Conservation (phyloP, 1,284 basidiomycete genomes). For the Apiotrichum siamense region DNA sequence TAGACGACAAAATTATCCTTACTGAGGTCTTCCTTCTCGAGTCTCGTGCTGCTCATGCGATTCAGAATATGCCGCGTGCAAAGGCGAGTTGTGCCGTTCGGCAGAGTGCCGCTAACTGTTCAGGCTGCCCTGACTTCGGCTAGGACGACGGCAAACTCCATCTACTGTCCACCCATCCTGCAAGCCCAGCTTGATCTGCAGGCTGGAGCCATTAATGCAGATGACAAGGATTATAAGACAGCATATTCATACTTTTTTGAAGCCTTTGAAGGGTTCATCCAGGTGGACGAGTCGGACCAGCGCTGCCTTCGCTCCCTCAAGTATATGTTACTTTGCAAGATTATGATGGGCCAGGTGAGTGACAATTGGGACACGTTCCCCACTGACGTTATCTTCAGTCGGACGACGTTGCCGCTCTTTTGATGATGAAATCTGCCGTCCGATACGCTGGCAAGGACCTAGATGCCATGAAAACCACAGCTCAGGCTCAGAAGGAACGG, state of each 20-base stretch:
- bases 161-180: slow-evolving; percentile 91
- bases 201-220: slow-evolving; percentile 84
- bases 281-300: slow-evolving; percentile 49
- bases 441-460: slow-evolving; percentile 77
- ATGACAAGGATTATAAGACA: slow-evolving; percentile 96
- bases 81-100: slow-evolving; percentile 56
- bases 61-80: slow-evolving; percentile 88
- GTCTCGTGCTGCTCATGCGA: slow-evolving; percentile 80
- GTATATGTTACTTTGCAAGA: slow-evolving; percentile 96
- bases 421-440: slow-evolving; percentile 77
- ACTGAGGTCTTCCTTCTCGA: slow-evolving; percentile 95
- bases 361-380: neutral
- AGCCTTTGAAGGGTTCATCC: slow-evolving; percentile 83
- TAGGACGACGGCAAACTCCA: slow-evolving; percentile 89
- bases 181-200: slow-evolving; percentile 92
- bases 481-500: slow-evolving; percentile 84
- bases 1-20: slow-evolving; percentile 97
- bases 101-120: neutral
- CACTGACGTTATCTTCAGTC: slow-evolving; percentile 54
- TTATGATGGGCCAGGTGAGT: slow-evolving; percentile 88
- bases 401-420: slow-evolving; percentile 81
- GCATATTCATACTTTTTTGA: slow-evolving; percentile 98
- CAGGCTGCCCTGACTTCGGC: slow-evolving; percentile 86
- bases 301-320: slow-evolving; percentile 76
- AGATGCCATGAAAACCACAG: slow-evolving; percentile 91